Evolutionary conservation across 2,329 filamentous ascomycete species (phyloP).

Genomic region (Ophiognomonia clavigignenti-juglandacearum): DNA sequence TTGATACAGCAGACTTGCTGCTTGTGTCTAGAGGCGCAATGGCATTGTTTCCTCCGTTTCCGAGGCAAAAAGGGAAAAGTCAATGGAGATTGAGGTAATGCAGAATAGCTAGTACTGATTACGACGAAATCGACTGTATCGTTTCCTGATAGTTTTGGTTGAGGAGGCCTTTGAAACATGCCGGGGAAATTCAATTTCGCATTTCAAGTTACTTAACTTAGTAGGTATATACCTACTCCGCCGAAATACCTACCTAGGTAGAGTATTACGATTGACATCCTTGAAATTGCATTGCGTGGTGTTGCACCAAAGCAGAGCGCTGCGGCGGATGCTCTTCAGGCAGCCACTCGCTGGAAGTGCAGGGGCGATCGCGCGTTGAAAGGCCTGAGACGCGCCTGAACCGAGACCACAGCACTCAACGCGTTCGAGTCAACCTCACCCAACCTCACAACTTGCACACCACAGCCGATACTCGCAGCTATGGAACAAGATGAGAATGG

Average conservation of each 20-base stretch:
- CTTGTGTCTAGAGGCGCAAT: background rate
- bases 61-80: background rate
- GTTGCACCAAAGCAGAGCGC: too few relatives aligned
- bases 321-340: too few relatives aligned
- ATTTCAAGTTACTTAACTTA: too few relatives aligned
- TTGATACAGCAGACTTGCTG: background rate
- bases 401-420: background rate
- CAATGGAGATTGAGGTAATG: slow-evolving; percentile 8
- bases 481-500: slow-evolving; percentile 9
- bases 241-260: too few relatives aligned
- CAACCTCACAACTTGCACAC: too few relatives aligned
- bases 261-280: too few relatives aligned
- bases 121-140: slow-evolving; percentile 16
- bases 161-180: background rate
- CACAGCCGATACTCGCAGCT: background rate
- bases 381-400: background rate
- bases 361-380: background rate
- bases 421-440: background rate
- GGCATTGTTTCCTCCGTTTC: background rate
- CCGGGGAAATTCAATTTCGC: too few relatives aligned
- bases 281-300: too few relatives aligned
- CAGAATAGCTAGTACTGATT: slow-evolving; percentile 13
- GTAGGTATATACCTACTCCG: too few relatives aligned
- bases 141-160: background rate
- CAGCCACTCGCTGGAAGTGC: too few relatives aligned